Evolutionary conservation across 2,329 filamentous ascomycete species (phyloP).

Genomic region (Pyrenophora teres): DNA sequence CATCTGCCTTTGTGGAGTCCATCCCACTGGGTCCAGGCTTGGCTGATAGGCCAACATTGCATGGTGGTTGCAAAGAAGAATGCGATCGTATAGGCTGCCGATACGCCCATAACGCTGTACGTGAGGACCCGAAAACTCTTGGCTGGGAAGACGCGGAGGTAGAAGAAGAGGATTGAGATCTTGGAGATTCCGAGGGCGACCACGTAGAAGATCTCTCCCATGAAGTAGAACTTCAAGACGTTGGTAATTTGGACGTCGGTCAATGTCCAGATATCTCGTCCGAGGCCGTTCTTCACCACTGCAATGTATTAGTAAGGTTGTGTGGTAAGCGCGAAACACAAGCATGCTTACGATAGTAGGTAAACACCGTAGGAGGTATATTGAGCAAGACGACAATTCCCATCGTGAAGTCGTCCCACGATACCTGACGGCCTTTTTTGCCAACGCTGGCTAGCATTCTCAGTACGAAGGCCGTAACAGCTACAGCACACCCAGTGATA

Average conservation of each 20-base stretch:
- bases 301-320: neutral
- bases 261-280: conserved; percentile 59
- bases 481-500: conserved; percentile 35
- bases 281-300: conserved; percentile 48
- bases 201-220: conserved; percentile 44
- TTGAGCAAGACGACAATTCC: conserved; percentile 43
- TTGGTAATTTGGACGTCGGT: conserved; percentile 47
- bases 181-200: conserved; percentile 35
- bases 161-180: conserved; percentile 44
- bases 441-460: conserved; percentile 43
- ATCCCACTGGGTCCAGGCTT: conserved; percentile 54
- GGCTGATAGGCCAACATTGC: conserved; percentile 56
- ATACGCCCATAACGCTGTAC: conserved; percentile 34
- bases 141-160: conserved; percentile 42
- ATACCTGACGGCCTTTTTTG: conserved; percentile 42
- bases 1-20: conserved; percentile 33
- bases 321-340: too few relatives aligned
- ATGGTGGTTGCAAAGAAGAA: conserved; percentile 57
- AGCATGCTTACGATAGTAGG: conserved; percentile 5
- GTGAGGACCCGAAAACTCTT: conserved; percentile 31
- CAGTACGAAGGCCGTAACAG: conserved; percentile 40
- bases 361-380: conserved; percentile 29
- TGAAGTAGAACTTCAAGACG: conserved; percentile 44
- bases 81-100: conserved; percentile 39
- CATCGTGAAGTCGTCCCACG: conserved; percentile 48